Evolutionary conservation across 1,139 yeast genomes (phyloP).

Genomic region (Blastobotrys aristatus): DNA sequence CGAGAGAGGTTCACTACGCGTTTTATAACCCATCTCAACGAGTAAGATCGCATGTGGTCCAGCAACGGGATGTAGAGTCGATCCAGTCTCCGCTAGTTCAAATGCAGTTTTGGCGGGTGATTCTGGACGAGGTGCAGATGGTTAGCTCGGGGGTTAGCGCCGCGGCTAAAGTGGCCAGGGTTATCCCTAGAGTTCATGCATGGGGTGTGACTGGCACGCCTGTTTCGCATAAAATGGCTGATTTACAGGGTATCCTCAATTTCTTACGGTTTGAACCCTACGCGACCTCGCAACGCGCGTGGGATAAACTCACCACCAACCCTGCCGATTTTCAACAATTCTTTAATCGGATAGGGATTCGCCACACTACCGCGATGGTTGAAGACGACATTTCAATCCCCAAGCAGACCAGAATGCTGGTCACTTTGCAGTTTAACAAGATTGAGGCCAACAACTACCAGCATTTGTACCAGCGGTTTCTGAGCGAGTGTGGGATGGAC

Average conservation of each 20-base stretch:
- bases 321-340: slow-evolving; percentile 44
- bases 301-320: slow-evolving; percentile 31
- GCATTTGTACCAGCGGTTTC: slow-evolving; percentile 54
- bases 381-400: slow-evolving; percentile 73
- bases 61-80: slow-evolving; percentile 22
- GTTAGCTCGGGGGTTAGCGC: slow-evolving; percentile 67
- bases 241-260: slow-evolving; percentile 62
- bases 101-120: slow-evolving; percentile 84
- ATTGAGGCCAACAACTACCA: slow-evolving; percentile 81
- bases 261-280: slow-evolving; percentile 70
- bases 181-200: slow-evolving; percentile 78
- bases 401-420: slow-evolving; percentile 60
- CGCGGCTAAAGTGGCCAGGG: slow-evolving; percentile 73
- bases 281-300: slow-evolving; percentile 29
- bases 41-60: slow-evolving; percentile 15
- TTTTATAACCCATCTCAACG: slow-evolving; percentile 48
- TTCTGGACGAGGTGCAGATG: slow-evolving; percentile 93
- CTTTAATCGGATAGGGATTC: slow-evolving; percentile 50
- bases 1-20: slow-evolving; percentile 79
- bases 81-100: slow-evolving; percentile 65
- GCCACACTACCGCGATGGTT: slow-evolving; percentile 86
- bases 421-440: slow-evolving; percentile 70
- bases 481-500: slow-evolving; percentile 57
- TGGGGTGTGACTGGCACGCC: slow-evolving; percentile 99
- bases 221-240: slow-evolving; percentile 58